Base-by-base conservation (phyloP, 352 stramenopile genomes). In the Pythium utonaiense region DNA sequence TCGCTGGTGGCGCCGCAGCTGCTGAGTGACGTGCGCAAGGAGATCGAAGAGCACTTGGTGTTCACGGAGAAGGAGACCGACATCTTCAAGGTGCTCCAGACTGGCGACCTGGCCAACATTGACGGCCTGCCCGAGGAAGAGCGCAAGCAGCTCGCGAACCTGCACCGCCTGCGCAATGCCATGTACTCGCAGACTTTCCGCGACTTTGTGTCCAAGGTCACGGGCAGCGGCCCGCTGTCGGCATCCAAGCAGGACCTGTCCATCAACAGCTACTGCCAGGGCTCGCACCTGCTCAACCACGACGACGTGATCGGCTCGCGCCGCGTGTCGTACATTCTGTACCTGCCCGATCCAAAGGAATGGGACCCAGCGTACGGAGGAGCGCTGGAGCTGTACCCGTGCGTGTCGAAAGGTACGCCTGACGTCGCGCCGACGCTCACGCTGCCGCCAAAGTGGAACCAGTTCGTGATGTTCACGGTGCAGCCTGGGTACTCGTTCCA, bases 51-150 rank as follows among this genome's bases (percentile, higher is more conserved):
- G 42, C 78, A 93, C 69, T 78, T 88, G 44, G 88, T 89, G 69
- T 87, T 91, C 13, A 97, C 88, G 40, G 96, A 96, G 66, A 98
- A 98, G 67, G 92, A 98, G 70, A 96, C 85, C 10, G 92, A 98
- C 75, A 73, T 98, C 6, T 98, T 96, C 71, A 93, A 95, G 49
- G 73, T 98, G 21, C 96, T 97, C 64, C 92, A 98, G 73, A 93
- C 79, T 33, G 89, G 92, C 55, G 91, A 98, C 73, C 70, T 98
- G 28, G 88, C 80, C 66, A 96, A 95, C 63, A 69, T 93, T 27
- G 66, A 74, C 53, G 63, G 63, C 2, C 24, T 62, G 60, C 71
- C 69, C 50, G 64, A 66, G 25, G 59, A 76, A 19, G 50, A 83
- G 25, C 74, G 69, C 22, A 50, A 57, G 27, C 73, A 89, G 53